Base-by-base conservation (phyloP, 495 filamentous ascomycete species). In the Pseudoneurospora amorphoporcata region DNA sequence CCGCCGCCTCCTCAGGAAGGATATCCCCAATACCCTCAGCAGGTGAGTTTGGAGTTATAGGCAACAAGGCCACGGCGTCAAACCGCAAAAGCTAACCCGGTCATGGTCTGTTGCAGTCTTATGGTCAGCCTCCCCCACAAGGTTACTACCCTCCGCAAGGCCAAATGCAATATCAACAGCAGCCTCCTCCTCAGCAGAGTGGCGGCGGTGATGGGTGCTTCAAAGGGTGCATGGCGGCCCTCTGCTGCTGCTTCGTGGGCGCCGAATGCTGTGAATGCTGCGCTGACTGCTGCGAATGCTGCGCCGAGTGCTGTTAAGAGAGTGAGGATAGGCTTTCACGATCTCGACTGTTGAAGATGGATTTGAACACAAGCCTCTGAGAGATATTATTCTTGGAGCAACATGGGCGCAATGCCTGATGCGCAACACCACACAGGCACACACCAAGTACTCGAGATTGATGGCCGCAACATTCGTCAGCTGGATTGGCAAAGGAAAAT, bases 241-340 rank as follows among this genome's bases (percentile, higher is more conserved):
- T 93, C 61, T 93, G 91, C 84, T 94, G 92, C 77, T 93, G 91
- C 77, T 93, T 90, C 81, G 87, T 93, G 32, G 91, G 90, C 75
- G 91, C 93, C 77, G 89, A 93, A 81, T 87, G 90, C 65, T 93
- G 92, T 78, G 91, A 92, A 75, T 93, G 91, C 82, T 93, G 91
- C 77, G 87, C 89, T 53, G 91, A 91, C 2, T 91, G 89, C 79
- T 85, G 86, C 78, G 89, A 92, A 76, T 91, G 90, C 81, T 88
- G 84, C 73, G 83, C 86, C 74, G 85, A 88, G 73, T 88, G 86
- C 74, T 87, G 76, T 71, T 83, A 74, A 83, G 70, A 65, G 29
- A 35, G 70, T 32, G 29, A 35, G 32, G 53, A 65, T 37, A 32
- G 29, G 53, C 53, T 35, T 65, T 65, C 14, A 17, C 4, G 29